Base-by-base conservation (phyloP, 768 basidiomycete species). In the Mrakia blollopis region DNA sequence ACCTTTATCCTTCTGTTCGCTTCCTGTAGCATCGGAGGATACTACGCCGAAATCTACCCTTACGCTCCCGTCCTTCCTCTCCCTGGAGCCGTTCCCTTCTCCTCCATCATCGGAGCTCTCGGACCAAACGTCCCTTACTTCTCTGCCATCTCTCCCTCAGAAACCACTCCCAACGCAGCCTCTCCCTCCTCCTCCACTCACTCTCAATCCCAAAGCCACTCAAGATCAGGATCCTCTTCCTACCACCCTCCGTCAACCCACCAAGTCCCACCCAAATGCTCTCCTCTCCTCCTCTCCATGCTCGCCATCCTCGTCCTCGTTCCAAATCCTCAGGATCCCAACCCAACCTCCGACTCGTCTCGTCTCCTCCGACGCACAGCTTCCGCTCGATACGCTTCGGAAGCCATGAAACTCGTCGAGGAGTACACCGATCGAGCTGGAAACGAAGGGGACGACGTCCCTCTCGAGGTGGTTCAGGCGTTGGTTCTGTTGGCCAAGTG, bases 301-400 rank as follows among this genome's bases (percentile, higher is more conserved):
- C 76, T 73, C 23, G 62, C 63, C 52, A 72, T 77, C 72, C 71
- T 77, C 39, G 63, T 60, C 35, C 72, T 77, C 39, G 63, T 52
- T 16, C 76, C 71, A 14, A 61, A 67, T 39, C 35, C 71, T 4
- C 10, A 44, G 10, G 76, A 77, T 54, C 72, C 71, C 14, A 67
- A 67, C 18, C 72, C 76, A 8, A 25, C 47, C 10, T 73, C 72
- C 18, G 41, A 61, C 35, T 61, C 60, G 10, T 68, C 63, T 21
- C 72, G 72, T 25, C 41, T 61, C 9, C 35, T 57, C 2, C 62
- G 76, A 8, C 35, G 57, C 5, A 54, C n/a, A 2, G 65, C 63
- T 11, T 73, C 63, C 13, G 76, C 72, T 28, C 18, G 61, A 30
- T 77, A 63, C 35, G 71, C 76, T 11, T 23, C 37, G 5, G 63